Conservation (phyloP, 2,329 filamentous ascomycete species). For the Neurospora crassa region DNA sequence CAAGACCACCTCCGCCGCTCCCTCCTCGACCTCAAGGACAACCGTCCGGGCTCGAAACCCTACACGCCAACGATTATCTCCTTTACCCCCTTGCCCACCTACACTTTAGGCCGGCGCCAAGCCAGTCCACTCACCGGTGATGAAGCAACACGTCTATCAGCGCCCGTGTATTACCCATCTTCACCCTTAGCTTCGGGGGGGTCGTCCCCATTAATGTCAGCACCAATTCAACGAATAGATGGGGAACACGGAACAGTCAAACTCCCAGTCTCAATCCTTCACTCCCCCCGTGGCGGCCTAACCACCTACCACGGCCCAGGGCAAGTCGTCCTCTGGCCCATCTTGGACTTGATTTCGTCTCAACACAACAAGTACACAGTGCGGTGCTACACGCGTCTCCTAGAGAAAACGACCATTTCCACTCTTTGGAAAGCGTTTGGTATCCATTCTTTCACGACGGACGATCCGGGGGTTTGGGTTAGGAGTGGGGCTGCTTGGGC, state of each 20-base stretch:
- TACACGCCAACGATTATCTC: slow-evolving; percentile 61
- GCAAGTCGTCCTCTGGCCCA: slow-evolving; percentile 85
- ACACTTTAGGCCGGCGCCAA: slow-evolving; percentile 84
- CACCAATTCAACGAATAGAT: slow-evolving; percentile 5
- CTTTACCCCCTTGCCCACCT: slow-evolving; percentile 74
- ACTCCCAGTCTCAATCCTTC: slow-evolving; percentile 50
- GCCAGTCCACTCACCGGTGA: slow-evolving; percentile 32
- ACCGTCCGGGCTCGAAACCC: neutral
- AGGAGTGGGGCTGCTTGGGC: slow-evolving; percentile 14
- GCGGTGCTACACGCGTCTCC: slow-evolving; percentile 63
- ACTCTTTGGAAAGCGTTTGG: slow-evolving; percentile 48
- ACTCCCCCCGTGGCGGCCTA: slow-evolving; percentile 75
- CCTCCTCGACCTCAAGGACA: slow-evolving; percentile 38
- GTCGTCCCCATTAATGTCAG: slow-evolving; percentile 11
- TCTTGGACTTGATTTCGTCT: slow-evolving; percentile 64
- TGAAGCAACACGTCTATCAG: slow-evolving; percentile 36
- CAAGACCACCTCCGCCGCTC: slow-evolving; percentile 31
- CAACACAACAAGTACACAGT: slow-evolving; percentile 53
- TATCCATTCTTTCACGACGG: slow-evolving; percentile 53
- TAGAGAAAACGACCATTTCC: slow-evolving; percentile 68
- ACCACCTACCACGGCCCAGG: slow-evolving; percentile 94
- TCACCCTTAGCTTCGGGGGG: slow-evolving; percentile 9
- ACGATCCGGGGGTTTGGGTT: slow-evolving; percentile 82
- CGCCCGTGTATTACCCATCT: slow-evolving; percentile 27
- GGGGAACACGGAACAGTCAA: slow-evolving; percentile 13